A percentile compares a stretch with the other conserved stretches of the same genome.
phyloP scores from a whole-genome alignment of 2,329 filamentous ascomycete species.

The Periconia sp. region DNA sequence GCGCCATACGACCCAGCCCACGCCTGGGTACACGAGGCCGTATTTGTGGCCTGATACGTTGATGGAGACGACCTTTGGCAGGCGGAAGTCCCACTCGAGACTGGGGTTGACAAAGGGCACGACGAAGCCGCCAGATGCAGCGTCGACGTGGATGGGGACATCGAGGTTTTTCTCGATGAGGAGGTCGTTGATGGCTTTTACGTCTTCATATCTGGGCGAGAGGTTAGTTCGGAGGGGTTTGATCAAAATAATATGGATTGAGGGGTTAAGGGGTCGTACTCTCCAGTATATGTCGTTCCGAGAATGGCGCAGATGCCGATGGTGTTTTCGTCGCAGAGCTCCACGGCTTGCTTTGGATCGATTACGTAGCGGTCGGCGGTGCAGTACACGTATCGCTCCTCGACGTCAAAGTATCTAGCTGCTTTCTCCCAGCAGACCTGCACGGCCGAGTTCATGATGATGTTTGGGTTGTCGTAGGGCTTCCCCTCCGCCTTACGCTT shows the following conservation, averaged over 20 bases:
- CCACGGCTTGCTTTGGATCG: conserved; percentile 63
- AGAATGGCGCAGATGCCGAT: conserved; percentile 93
- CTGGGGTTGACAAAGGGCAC: conserved; percentile 85
- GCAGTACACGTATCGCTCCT: conserved; percentile 77
- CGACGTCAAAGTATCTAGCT: conserved; percentile 82
- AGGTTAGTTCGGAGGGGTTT: background rate
- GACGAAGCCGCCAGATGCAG: conserved; percentile 89
- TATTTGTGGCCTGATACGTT: conserved; percentile 94
- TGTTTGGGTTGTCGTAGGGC: conserved; percentile 78
- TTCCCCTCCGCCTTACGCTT: conserved; percentile 81
- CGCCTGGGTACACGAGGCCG: conserved; percentile 76
- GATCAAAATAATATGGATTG: background rate
- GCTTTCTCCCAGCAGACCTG: conserved; percentile 97
- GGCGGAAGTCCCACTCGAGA: conserved; percentile 88
- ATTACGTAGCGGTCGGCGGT: conserved; percentile 64
- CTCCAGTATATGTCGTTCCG: conserved; percentile 91
- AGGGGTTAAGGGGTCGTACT: conserved; percentile 46
- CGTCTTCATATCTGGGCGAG: conserved; percentile 66
- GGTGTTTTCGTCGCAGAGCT: conserved; percentile 67
- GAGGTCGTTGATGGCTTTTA: conserved; percentile 88
- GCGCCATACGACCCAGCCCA: conserved; percentile 93
- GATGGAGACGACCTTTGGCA: conserved; percentile 87
- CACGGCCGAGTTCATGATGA: conserved; percentile 93
- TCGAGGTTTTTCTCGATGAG: conserved; percentile 74
- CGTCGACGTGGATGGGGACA: conserved; percentile 89